Base-by-base conservation (phyloP, 129 eudicot genomes). In the Ambrosia trifida region DNA sequence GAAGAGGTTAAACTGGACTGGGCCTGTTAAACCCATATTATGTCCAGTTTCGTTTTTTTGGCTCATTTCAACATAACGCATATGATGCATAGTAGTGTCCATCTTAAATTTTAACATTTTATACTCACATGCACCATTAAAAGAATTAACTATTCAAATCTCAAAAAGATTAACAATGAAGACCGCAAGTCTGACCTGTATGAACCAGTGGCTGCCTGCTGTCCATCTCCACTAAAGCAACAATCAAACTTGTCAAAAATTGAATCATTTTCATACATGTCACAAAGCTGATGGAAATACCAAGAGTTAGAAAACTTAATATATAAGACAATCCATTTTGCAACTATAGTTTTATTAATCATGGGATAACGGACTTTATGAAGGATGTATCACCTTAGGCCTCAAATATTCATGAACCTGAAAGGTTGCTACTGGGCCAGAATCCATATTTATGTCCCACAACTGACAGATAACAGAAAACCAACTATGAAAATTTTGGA, bases 371-470 rank as follows among this genome's bases (percentile, higher is more conserved):
- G 30, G 31, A 49, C 24, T 47, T 68, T 18, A 53, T 18, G 59
- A 53, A 53, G 59, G 13, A 18, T 53, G 59, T 11, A 43, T 75
- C 73, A 92, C 98, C 98, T 92, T 89, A 13, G 96, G 91, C 83
- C 91, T 92, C 68, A 92, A 65, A 83, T 88, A 82, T 18, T 92
- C 98, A 56, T 92, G 98, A 75, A 92, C 98, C 74, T 86, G 98
- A 78, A 79, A 92, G 50, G 98, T 89, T 75, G 96, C 72, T 66
- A 92, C 95, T 18, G 98, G 98, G 36, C 96, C 96, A 47, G 96
- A 81, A 83, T 83, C 95, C 98, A 92, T 92, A 69, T 92, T 92
- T 62, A 92, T 89, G 70, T 92, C 98, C 98, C 98, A 92, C 76
- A 92, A 68, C 98, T 92, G 83, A 75, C 69, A 76, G 66, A 77